Conservation (phyloP, 345 rosid genomes). For the Syzygium aromaticum region DNA sequence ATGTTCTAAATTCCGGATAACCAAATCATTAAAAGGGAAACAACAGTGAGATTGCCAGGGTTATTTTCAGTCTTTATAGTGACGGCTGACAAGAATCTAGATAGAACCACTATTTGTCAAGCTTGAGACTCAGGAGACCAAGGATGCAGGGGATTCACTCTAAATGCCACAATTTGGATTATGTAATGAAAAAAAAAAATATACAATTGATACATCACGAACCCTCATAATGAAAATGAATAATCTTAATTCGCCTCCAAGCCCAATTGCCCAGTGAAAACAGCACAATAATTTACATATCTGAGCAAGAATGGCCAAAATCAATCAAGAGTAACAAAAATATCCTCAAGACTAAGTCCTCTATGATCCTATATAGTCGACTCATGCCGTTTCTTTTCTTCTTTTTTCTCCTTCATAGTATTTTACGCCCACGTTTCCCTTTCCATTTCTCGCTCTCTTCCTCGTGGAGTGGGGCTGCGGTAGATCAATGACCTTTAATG, state of each 20-base stretch:
- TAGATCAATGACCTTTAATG: not conserved
- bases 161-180: not conserved
- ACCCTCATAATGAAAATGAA: not conserved
- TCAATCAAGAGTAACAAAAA: not conserved
- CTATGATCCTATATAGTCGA: not conserved
- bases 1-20: not conserved
- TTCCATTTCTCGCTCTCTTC: not conserved
- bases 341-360: not conserved
- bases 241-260: not conserved
- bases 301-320: constrained; percentile 1
- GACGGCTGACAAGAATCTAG: not conserved
- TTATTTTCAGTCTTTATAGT: not conserved
- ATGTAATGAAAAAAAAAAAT: not conserved
- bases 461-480: not conserved
- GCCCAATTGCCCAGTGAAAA: constrained; percentile 1
- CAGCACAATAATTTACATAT: not conserved
- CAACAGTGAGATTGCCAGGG: not conserved
- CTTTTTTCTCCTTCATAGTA: not conserved
- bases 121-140: not conserved
- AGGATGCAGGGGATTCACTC: not conserved
- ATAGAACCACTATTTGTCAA: not conserved
- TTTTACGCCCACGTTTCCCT: not conserved
- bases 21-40: not conserved
- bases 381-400: not conserved
- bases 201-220: not conserved